phyloP scores from a whole-genome alignment of 202 grass and related monocot genomes.

The Schoenoplectus triqueter region DNA sequence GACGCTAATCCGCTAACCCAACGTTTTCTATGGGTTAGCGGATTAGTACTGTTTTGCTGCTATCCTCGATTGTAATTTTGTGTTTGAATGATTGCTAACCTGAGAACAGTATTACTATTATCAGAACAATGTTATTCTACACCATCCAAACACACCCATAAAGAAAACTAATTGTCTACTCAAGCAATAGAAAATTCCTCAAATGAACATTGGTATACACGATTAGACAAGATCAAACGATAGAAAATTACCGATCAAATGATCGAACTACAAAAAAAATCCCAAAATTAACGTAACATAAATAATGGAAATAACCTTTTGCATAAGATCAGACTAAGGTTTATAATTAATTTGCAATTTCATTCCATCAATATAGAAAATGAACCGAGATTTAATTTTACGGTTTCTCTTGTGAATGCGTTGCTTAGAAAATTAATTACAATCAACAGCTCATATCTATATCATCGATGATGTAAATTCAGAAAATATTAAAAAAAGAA shows the following conservation, averaged over 20 bases:
- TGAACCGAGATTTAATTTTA: background rate
- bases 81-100: background rate
- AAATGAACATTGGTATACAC: background rate
- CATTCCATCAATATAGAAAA: background rate
- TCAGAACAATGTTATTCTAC: too few species aligned
- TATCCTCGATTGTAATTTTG: background rate
- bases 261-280: background rate
- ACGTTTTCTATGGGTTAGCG: too few species aligned
- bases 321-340: too few species aligned
- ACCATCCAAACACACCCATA: background rate
- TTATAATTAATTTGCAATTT: too few species aligned
- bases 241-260: background rate
- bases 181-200: background rate
- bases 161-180: background rate
- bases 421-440: background rate
- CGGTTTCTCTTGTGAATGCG: background rate
- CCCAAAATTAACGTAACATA: background rate
- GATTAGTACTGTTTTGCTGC: too few species aligned
- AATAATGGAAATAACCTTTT: background rate
- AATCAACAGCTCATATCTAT: background rate
- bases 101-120: too few species aligned
- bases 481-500: background rate
- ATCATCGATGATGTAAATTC: background rate
- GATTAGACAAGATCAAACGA: background rate
- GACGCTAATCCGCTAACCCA: too few species aligned